These are phyloP conservation scores for Ceratobasidium sp. DNA, from an alignment of 1,284 basidiomycete species.

Conservation along the genomic window DNA sequence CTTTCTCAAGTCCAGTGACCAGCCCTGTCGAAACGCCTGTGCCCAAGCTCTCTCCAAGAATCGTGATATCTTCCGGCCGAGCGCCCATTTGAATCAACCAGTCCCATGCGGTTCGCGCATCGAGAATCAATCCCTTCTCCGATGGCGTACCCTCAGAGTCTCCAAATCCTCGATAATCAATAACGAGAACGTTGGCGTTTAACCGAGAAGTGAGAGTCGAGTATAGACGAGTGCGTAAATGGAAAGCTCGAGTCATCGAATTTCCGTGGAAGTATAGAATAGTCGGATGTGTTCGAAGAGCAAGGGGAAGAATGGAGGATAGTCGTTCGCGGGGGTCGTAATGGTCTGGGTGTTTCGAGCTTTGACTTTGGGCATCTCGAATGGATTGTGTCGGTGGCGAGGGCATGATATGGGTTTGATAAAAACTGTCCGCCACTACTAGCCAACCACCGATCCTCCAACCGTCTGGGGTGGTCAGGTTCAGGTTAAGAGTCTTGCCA, in stretches of 20 bases:
- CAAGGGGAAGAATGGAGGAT: constrained; percentile 48
- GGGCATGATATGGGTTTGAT: constrained; percentile 48
- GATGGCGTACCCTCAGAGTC: constrained; percentile 82
- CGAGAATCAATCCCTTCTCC: constrained; percentile 73
- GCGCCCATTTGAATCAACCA: constrained; percentile 73
- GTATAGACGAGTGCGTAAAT: constrained; percentile 70
- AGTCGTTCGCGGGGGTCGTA: constrained; percentile 45
- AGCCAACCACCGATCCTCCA: constrained; percentile 89
- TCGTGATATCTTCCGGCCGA: constrained; percentile 63
- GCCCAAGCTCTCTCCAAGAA: constrained; percentile 84
- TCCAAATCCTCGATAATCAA: constrained; percentile 91
- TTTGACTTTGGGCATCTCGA: constrained; percentile 44
- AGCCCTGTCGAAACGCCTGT: constrained; percentile 77
- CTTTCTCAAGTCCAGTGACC: constrained; percentile 61
- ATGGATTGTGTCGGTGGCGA: constrained; percentile 38
- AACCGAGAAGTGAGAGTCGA: constrained; percentile 67
- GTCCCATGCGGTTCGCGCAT: constrained; percentile 83
- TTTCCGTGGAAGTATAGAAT: constrained; percentile 93
- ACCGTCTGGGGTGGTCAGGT: constrained; percentile 77
- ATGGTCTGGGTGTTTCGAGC: not conserved
- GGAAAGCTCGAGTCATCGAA: constrained; percentile 74
- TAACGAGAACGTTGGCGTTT: constrained; percentile 77
- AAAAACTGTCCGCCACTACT: constrained; percentile 74
- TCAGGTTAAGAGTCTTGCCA: constrained; percentile 78
- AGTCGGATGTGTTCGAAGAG: constrained; percentile 71